Evolutionary conservation across 2,329 filamentous ascomycete species (phyloP).

Genomic region (Diplodia sapinea): DNA sequence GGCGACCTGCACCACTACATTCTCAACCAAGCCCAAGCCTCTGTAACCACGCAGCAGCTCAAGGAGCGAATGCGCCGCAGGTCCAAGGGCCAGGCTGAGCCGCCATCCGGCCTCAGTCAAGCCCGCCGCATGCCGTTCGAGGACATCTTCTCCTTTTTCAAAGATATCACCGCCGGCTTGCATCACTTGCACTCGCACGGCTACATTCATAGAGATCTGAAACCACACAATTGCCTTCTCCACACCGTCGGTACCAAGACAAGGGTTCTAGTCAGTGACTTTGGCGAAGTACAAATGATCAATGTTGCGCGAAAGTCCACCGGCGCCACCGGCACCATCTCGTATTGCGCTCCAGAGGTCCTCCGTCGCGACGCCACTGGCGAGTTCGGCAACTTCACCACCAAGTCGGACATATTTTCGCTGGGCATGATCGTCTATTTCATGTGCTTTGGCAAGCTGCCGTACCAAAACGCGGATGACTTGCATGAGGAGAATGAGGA

Average conservation of each 20-base stretch:
- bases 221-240: slow-evolving; percentile 92
- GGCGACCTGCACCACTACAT: slow-evolving; percentile 91
- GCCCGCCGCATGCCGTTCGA: slow-evolving; percentile 71
- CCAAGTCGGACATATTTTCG: slow-evolving; percentile 98
- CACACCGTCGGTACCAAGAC: slow-evolving; percentile 75
- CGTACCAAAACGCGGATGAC: slow-evolving; percentile 82
- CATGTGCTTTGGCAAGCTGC: slow-evolving; percentile 89
- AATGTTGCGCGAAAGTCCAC: slow-evolving; percentile 84
- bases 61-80: slow-evolving; percentile 85
- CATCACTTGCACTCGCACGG: slow-evolving; percentile 88
- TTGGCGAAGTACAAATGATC: slow-evolving; percentile 92
- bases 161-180: slow-evolving; percentile 89
- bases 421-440: slow-evolving; percentile 98
- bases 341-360: slow-evolving; percentile 96
- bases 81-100: slow-evolving; percentile 77
- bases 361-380: slow-evolving; percentile 71
- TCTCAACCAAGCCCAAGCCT: slow-evolving; percentile 67
- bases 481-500: slow-evolving; percentile 93
- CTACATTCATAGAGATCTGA: slow-evolving; percentile 95
- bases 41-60: slow-evolving; percentile 77
- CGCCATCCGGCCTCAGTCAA: slow-evolving; percentile 58
- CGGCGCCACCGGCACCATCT: slow-evolving; percentile 93
- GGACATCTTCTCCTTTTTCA: slow-evolving; percentile 96
- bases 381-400: slow-evolving; percentile 88
- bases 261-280: slow-evolving; percentile 91